These are phyloP conservation scores for Dalechampia spathulata DNA, from an alignment of 441 rosid species.

Conservation along the genomic window DNA sequence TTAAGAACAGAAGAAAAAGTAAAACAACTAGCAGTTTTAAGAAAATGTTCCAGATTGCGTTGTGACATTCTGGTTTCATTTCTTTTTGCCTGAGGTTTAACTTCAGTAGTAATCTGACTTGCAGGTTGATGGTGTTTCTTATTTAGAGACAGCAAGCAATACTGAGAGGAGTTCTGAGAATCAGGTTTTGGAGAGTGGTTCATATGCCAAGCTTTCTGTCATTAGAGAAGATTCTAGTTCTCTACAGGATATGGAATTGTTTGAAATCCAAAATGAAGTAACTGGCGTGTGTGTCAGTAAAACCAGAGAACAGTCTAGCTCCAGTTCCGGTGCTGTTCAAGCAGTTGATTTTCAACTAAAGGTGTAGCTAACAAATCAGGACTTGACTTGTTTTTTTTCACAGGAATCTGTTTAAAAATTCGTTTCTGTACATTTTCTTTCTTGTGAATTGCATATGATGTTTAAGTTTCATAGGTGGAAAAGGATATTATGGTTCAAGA, in stretches of 20 bases:
- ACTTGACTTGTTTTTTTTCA: constrained; percentile 2
- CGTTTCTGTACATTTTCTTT: constrained; percentile 13
- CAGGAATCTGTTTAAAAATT: background rate
- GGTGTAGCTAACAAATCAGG: constrained; percentile 17
- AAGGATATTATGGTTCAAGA: constrained; percentile 29
- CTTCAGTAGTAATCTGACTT: constrained; percentile 18
- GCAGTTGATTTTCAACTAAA: constrained; percentile 23
- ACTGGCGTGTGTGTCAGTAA: constrained; percentile 27
- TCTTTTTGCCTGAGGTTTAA: constrained; percentile 14
- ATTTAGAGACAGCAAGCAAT: constrained; percentile 32
- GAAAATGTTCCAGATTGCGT: too few species aligned
- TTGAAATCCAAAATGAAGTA: constrained; percentile 23
- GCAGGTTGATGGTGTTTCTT: constrained; percentile 69
- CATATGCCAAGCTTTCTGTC: constrained; percentile 18
- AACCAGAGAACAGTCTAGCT: constrained; percentile 20
- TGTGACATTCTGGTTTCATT: background rate
- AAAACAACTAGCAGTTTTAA: too few species aligned
- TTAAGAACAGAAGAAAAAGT: too few species aligned
- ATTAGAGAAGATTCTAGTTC: constrained; percentile 10
- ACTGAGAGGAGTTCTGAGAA: constrained; percentile 26
- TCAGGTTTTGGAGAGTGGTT: constrained; percentile 20
- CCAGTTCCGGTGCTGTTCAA: constrained; percentile 17
- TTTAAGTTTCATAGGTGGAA: constrained; percentile 16
- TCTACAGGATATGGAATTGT: constrained; percentile 18
- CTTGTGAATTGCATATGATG: background rate